phyloP scores from a whole-genome alignment of 2,329 filamentous ascomycete species.

The Apiospora pterosperma region DNA sequence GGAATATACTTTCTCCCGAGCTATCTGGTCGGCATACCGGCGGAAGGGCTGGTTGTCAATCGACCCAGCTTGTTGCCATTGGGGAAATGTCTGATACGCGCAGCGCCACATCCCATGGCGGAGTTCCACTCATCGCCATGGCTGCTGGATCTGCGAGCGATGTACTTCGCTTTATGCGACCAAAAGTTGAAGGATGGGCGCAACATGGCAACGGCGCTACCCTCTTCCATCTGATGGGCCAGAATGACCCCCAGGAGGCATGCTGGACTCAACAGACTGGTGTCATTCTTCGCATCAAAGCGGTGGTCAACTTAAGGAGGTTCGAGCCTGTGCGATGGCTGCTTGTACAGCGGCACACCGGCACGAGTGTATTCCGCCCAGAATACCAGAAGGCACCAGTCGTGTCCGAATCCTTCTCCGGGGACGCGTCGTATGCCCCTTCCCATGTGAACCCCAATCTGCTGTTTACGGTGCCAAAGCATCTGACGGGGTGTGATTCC shows the following conservation, averaged over 20 bases:
- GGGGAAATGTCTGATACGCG: constrained; percentile 49
- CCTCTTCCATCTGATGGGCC: constrained; percentile 44
- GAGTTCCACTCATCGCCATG: constrained; percentile 40
- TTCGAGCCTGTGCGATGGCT: constrained; percentile 45
- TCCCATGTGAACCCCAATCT: constrained; percentile 56
- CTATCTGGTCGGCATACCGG: constrained; percentile 8
- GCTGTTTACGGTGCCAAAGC: constrained; percentile 47
- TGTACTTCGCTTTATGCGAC: constrained; percentile 50
- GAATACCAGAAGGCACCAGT: constrained; percentile 40
- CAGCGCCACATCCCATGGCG: constrained; percentile 17
- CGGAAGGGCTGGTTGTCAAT: constrained; percentile 10
- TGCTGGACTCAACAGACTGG: constrained; percentile 52
- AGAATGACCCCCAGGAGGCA: constrained; percentile 39
- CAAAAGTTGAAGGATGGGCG: constrained; percentile 49
- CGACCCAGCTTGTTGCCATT: constrained; percentile 52
- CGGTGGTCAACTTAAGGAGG: constrained; percentile 35
- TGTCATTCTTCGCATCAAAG: constrained; percentile 50
- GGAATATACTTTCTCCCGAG: constrained; percentile 19
- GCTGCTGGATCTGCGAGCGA: constrained; percentile 56
- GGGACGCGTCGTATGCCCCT: constrained; percentile 23
- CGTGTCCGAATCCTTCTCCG: constrained; percentile 14
- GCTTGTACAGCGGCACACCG: constrained; percentile 49
- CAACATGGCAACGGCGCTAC: constrained; percentile 47
- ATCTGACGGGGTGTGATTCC: constrained; percentile 48
- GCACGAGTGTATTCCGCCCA: constrained; percentile 50